phyloP scores from a whole-genome alignment of 73 alveolate genomes.

The Uronychia setigera region DNA sequence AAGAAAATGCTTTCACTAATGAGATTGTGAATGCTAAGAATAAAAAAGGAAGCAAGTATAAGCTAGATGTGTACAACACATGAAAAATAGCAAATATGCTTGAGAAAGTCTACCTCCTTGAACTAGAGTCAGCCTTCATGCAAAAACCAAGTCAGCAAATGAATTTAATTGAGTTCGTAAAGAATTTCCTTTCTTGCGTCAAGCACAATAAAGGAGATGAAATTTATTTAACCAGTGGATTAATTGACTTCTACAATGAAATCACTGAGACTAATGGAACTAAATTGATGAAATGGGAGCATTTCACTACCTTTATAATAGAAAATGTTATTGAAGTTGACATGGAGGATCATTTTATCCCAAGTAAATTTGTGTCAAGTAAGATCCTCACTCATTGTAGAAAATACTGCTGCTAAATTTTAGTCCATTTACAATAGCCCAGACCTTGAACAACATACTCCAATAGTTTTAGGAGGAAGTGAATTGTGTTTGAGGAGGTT shows the following conservation, averaged over 20 bases:
- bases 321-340: constrained; percentile 69
- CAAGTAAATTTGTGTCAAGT: constrained; percentile 45
- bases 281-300: constrained; percentile 55
- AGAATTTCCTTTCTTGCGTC: constrained; percentile 41
- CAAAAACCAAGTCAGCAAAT: constrained; percentile 31
- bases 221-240: constrained; percentile 43
- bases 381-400: constrained; percentile 18
- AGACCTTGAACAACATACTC: constrained; percentile 56
- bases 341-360: constrained; percentile 38
- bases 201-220: constrained; percentile 51
- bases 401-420: constrained; percentile 34
- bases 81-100: constrained; percentile 47
- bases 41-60: no score
- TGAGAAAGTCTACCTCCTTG: constrained; percentile 52
- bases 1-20: neutral
- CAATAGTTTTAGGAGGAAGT: constrained; percentile 66
- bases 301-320: constrained; percentile 58
- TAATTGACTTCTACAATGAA: constrained; percentile 58
- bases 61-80: constrained; percentile 38
- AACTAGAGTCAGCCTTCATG: constrained; percentile 51
- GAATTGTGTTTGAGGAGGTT: constrained; percentile 62
- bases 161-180: constrained; percentile 45
- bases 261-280: constrained; percentile 50
- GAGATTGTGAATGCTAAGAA: no score
- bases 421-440: constrained; percentile 26